phyloP scores from a whole-genome alignment of 345 rosid species.

The Jatropha curcas region DNA sequence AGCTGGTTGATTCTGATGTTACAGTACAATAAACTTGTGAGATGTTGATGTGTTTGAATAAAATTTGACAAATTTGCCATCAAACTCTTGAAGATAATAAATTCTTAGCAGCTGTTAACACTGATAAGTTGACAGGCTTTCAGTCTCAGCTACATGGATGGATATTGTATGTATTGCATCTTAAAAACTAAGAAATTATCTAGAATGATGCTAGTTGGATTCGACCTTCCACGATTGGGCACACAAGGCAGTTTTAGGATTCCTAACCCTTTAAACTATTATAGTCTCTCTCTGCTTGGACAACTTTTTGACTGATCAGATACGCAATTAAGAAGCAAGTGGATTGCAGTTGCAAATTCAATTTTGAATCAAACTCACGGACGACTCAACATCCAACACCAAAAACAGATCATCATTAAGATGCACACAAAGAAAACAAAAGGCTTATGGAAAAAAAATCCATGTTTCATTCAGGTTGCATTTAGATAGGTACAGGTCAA shows the following conservation, averaged over 20 bases:
- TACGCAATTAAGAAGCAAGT: not conserved
- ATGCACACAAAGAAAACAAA: not conserved
- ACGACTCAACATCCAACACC: not conserved
- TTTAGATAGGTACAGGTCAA: not conserved
- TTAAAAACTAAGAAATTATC: not conserved
- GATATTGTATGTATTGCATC: not conserved
- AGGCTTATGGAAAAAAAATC: not conserved
- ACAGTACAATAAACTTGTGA: conserved; percentile 11
- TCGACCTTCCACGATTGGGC: not conserved
- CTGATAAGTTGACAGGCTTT: not conserved
- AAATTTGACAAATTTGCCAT: not conserved
- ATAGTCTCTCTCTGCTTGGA: not conserved
- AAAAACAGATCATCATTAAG: not conserved
- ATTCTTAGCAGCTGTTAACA: not conserved
- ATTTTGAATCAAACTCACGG: not conserved
- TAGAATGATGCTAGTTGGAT: not conserved
- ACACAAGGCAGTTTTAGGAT: not conserved
- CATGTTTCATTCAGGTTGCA: not conserved
- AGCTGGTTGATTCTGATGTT: conserved; percentile 72
- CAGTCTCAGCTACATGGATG: not conserved
- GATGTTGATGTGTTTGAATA: not conserved
- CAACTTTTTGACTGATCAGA: not conserved
- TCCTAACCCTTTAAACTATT: not conserved
- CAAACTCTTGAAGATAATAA: not conserved
- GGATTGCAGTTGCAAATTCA: conserved; percentile 3